A percentile compares a stretch with the other conserved stretches of the same genome.
phyloP scores from a whole-genome alignment of 805 yeast species.

The Ogataea allantospora region DNA sequence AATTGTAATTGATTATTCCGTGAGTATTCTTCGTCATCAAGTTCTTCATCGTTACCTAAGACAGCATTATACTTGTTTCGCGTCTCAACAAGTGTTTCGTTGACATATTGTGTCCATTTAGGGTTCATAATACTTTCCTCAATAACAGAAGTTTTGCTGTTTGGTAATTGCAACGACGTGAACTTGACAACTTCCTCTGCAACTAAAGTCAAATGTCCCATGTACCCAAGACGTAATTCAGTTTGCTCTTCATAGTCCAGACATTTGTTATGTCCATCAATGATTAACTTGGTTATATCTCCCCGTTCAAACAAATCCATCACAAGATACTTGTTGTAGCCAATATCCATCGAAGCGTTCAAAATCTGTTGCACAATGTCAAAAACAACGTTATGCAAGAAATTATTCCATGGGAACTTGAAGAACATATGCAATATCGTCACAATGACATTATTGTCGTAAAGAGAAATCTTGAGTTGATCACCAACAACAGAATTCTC shows the following conservation, averaged over 20 bases:
- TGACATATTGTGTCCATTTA: constrained; percentile 81
- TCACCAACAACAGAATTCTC: constrained; percentile 73
- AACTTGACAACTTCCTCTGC: constrained; percentile 96
- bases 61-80: constrained; percentile 93
- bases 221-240: constrained; percentile 80
- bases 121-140: constrained; percentile 49
- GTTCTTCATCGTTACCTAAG: constrained; percentile 56
- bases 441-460: constrained; percentile 68
- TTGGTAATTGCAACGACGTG: constrained; percentile 31
- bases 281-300: constrained; percentile 53
- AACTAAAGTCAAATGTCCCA: constrained; percentile 94
- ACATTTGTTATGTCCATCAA: constrained; percentile 58
- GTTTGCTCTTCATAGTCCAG: constrained; percentile 56
- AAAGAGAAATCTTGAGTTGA: constrained; percentile 73
- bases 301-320: constrained; percentile 70
- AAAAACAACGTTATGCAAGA: constrained; percentile 94
- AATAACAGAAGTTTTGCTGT: constrained; percentile 52
- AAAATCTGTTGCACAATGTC: constrained; percentile 93
- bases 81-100: constrained; percentile 78
- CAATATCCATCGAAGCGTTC: constrained; percentile 77
- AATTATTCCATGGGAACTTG: constrained; percentile 93
- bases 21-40: constrained; percentile 35
- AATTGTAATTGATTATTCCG: constrained; percentile 25
- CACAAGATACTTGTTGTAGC: constrained; percentile 76
- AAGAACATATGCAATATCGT: constrained; percentile 69